These are phyloP conservation scores for Leccinum olivaceopallidum DNA, from an alignment of 768 basidiomycete genomes.

Conservation along the genomic window DNA sequence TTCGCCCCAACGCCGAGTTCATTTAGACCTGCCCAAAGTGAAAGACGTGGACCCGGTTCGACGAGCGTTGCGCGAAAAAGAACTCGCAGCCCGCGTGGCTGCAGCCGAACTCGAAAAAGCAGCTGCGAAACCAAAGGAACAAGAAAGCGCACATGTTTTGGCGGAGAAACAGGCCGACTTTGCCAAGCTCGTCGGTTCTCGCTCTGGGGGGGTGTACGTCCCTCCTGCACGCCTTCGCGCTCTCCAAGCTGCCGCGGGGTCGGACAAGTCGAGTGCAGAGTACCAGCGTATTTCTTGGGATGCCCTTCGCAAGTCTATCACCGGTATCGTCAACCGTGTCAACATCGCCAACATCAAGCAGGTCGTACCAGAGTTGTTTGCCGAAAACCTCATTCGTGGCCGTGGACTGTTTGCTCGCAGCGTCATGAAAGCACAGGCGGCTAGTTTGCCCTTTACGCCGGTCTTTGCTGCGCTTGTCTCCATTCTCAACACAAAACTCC, in stretches of 20 bases:
- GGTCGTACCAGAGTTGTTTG: conserved; percentile 86
- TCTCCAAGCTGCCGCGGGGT: conserved; percentile 78
- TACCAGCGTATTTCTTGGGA: conserved; percentile 98
- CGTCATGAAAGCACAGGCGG: conserved; percentile 96
- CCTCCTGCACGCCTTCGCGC: conserved; percentile 93
- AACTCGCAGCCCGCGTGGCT: conserved; percentile 70
- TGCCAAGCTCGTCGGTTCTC: conserved; percentile 76
- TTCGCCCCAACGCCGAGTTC: conserved; percentile 36
- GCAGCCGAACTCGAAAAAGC: conserved; percentile 66
- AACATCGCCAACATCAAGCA: conserved; percentile 96
- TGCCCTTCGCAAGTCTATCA: conserved; percentile 94
- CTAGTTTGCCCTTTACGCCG: conserved; percentile 97
- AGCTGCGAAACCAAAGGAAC: conserved; percentile 51
- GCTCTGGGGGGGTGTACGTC: conserved; percentile 94
- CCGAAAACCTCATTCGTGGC: conserved; percentile 92
- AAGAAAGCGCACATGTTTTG: conserved; percentile 41
- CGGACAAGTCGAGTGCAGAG: conserved; percentile 83
- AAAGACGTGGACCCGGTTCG: conserved; percentile 77
- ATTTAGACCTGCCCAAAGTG: conserved; percentile 49
- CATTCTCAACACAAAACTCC: conserved; percentile 96
- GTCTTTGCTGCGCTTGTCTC: conserved; percentile 94
- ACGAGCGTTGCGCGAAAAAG: conserved; percentile 74
- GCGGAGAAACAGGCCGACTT: conserved; percentile 86
- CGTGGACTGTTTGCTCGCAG: conserved; percentile 91
- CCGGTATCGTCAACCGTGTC: conserved; percentile 99